Base-by-base conservation (phyloP, 73 alveolate genomes). In the Paramecium octaurelia region DNA sequence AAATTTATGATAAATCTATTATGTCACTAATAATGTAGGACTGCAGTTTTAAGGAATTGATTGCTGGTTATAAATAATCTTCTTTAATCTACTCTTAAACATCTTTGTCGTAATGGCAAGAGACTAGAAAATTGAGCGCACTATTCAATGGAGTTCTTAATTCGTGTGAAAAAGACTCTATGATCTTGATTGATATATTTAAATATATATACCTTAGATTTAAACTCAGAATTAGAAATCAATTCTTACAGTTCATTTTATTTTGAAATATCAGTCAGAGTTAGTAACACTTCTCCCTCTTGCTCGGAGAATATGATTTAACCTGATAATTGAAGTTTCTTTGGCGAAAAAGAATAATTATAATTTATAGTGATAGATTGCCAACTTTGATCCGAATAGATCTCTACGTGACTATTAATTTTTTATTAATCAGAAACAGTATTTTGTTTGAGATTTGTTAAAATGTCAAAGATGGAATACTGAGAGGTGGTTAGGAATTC, bases 81-180 rank as follows among this genome's bases (percentile, higher is more conserved):
- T 69, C 46, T 44, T 44, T 89, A 2, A 83, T 46, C 3, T 5
- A 38, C 29, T 70, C 23, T 11, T 21, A 8, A 10, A 44, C 38
- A n/a, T 23, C 43, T 20, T 40, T 14, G 11, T 80, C 76, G 8
- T 24, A 24, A 43, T 10, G 24, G 6, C 43, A 21, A 42, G 76
- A 23, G 3, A 23, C 29, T 11, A 75, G 59, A 75, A 75, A 75
- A 42, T 75, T 75, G 2, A 75, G 38, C n/a, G 88, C 88, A 18
- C 88, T 75, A 42, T 75, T 75, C 20, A 75, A 42, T 34, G 88
- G 88, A 21, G 88, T 75, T 36, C 88, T 36, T 42, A 75, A 38
- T 42, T 75, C 88, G 38, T 75, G 88, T 10, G 88, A 75, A 36
- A 75, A 75, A 2, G 68, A 38, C 29, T 75, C 88, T 35, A 75